These are phyloP conservation scores for Calophaca sinica DNA, from an alignment of 306 rosid genomes.

Conservation along the genomic window DNA sequence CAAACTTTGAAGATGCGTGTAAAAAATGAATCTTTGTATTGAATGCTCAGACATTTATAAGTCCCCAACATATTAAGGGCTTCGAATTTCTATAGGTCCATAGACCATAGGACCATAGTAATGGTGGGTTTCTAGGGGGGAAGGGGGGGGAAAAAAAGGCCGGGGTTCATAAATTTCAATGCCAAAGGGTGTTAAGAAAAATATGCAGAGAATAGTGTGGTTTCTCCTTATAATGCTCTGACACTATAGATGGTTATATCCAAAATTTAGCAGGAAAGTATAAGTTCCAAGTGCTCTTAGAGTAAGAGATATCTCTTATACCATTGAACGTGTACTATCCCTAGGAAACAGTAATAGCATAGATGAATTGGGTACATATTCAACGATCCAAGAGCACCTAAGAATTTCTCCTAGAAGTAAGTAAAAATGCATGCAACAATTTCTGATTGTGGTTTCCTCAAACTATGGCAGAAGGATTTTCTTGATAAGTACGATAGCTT, in stretches of 20 bases:
- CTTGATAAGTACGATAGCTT: constrained; percentile 88
- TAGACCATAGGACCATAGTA: not conserved
- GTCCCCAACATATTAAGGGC: constrained; percentile 3
- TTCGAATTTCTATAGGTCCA: not conserved
- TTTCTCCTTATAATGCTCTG: not conserved
- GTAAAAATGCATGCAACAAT: not conserved
- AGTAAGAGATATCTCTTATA: not conserved
- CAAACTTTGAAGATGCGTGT: constrained; percentile 23
- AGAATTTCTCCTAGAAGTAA: not conserved
- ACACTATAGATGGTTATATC: not conserved
- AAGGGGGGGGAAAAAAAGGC: not conserved
- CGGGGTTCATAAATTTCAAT: not conserved
- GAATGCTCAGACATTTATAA: constrained; percentile 12
- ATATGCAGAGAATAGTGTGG: not conserved
- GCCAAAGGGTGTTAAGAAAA: not conserved
- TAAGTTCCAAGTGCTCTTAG: not conserved
- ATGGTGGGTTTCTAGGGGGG: not conserved
- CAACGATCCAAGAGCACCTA: not conserved
- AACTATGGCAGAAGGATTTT: constrained; percentile 83
- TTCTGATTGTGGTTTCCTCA: constrained; percentile 42
- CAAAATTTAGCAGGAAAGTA: not conserved
- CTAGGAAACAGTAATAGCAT: not conserved
- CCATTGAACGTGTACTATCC: not conserved
- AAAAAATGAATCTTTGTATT: not conserved
- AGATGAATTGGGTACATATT: not conserved